Evolutionary conservation across 768 basidiomycete species (phyloP).

Genomic region (Mrakia blollopis): DNA sequence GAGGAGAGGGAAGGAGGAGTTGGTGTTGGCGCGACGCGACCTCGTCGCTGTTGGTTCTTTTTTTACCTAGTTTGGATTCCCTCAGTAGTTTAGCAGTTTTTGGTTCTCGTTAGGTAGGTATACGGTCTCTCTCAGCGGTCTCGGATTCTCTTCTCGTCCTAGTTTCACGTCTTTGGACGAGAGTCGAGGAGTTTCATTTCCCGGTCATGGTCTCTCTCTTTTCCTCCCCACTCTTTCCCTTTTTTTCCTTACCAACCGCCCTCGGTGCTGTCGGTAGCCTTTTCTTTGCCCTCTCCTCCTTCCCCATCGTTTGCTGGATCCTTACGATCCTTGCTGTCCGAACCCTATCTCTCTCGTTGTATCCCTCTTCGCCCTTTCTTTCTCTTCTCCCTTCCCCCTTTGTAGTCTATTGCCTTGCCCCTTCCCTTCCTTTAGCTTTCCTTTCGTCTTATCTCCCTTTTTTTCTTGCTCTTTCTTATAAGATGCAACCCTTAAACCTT

Average conservation of each 20-base stretch:
- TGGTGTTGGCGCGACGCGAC: not conserved
- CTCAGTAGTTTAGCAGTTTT: not conserved
- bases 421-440: not conserved
- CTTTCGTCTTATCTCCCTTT: not conserved
- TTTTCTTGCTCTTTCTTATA: not conserved
- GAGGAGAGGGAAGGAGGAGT: not conserved
- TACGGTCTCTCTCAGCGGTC: not conserved
- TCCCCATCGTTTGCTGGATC: not conserved
- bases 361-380: not conserved
- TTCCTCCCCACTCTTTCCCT: not conserved
- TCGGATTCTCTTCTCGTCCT: not conserved
- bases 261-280: no score
- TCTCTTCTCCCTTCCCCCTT: not conserved
- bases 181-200: no score
- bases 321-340: conserved; percentile 4
- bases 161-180: no score
- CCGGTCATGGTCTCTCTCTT: not conserved
- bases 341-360: not conserved
- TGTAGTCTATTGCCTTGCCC: not conserved
- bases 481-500: not conserved
- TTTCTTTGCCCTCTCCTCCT: not conserved
- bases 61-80: not conserved
- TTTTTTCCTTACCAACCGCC: not conserved
- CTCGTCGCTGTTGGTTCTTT: not conserved
- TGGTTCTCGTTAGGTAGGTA: not conserved